Evolutionary conservation across 176 grass and related monocot genomes (phyloP), one percentile per base, ranked within the genome.

Genomic region (Lolium perenne): DNA sequence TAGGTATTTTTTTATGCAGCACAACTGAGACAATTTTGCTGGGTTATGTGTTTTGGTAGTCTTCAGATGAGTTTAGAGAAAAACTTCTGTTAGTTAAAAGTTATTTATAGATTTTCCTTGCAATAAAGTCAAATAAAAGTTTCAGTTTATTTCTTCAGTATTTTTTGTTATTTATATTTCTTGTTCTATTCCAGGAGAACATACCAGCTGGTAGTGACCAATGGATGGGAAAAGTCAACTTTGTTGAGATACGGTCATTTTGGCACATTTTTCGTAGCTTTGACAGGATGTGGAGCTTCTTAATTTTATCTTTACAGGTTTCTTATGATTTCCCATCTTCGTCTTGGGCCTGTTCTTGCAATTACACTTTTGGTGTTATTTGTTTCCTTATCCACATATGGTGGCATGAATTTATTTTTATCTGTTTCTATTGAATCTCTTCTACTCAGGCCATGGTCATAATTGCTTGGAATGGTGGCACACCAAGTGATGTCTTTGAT

Each of bases 221-320:
- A 40, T 92, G 95, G 95, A 94, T 94, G 92, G 96, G 96, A 89
- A 98, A 98, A 85, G 93, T 98, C 62, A 95, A 94, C 79, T 95
- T 98, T 91, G 96, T 95, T 26, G 96, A 98, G 80, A 89, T 95
- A 85, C 86, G 93, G 2, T 95, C 96, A 76, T 95, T 94, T 89
- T 98, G 96, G 96, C 96, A 98, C 91, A 91, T 98, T 84, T 98
- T 98, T 57, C 91, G 93, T 83, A 98, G 96, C 78, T 98, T 98
- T 95, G 88, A 98, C 73, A 90, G 96, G 88, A 98, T 98, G 96
- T 98, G 96, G 96, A 91, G 74, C 86, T 95, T 98, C 84, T 91
- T 94, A 89, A 90, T 98, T 90, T 86, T 98, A 80, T 88, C 92
- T 61, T 48, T 98, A 81, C 93, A 98, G 91, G 96, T 98, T 80